phyloP scores from a whole-genome alignment of 495 filamentous ascomycete species.

The Podospora tetraspora region DNA sequence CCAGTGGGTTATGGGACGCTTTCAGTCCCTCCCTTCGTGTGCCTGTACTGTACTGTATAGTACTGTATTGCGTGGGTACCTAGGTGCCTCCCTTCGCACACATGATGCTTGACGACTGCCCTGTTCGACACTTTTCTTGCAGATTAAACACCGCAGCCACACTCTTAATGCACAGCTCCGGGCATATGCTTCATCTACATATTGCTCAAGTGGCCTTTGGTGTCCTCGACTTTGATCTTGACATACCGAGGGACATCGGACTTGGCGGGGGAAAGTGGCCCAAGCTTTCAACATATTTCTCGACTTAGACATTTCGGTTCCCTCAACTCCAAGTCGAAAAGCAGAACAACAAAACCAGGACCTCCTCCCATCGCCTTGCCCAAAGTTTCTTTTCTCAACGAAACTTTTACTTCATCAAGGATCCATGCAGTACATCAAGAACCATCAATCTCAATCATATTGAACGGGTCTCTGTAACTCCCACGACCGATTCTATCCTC shows the following conservation, averaged over 20 bases:
- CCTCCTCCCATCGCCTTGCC: not conserved
- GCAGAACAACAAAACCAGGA: not conserved
- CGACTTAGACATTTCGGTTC: not conserved
- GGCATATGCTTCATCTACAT: too few relatives aligned
- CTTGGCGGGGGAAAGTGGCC: not conserved
- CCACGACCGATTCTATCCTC: not conserved
- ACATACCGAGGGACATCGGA: not conserved
- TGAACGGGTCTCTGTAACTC: not conserved
- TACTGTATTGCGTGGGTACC: not conserved
- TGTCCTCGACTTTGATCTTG: not conserved
- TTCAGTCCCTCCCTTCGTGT: not conserved
- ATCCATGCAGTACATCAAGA: not conserved
- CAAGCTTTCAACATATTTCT: not conserved
- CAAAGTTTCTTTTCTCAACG: not conserved
- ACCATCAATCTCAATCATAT: not conserved
- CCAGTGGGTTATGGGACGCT: not conserved
- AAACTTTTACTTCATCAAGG: not conserved
- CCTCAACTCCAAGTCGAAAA: not conserved
- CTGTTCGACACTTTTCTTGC: not conserved
- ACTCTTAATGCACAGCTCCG: too few relatives aligned
- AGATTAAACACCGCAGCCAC: too few relatives aligned
- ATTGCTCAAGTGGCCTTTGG: too few relatives aligned
- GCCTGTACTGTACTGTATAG: not conserved
- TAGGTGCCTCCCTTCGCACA: not conserved
- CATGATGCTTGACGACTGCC: not conserved